These are phyloP conservation scores for Zymoseptoria brevis DNA, from an alignment of 2,329 filamentous ascomycete genomes.

Conservation along the genomic window DNA sequence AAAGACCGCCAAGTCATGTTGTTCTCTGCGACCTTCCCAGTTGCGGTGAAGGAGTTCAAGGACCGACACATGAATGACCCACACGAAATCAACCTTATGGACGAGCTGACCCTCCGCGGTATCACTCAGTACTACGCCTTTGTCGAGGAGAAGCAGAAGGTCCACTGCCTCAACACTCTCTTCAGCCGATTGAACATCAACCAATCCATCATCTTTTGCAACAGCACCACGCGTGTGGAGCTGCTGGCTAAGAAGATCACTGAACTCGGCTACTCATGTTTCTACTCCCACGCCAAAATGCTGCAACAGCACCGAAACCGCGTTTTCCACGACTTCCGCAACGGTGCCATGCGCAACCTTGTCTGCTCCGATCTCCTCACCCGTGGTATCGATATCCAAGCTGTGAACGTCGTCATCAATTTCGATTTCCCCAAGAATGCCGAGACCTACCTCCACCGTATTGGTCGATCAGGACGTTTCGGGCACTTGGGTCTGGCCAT, in stretches of 20 bases:
- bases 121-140: conserved; percentile 99
- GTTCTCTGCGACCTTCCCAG: conserved; percentile 94
- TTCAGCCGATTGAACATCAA: conserved; percentile 99
- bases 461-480: conserved; percentile 93
- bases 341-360: conserved; percentile 93
- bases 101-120: conserved; percentile 92
- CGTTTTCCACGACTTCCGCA: conserved; percentile 98
- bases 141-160: conserved; percentile 98
- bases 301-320: conserved; percentile 93
- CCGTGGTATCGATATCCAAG: conserved; percentile 98
- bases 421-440: conserved; percentile 99
- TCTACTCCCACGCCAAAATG: conserved; percentile 99
- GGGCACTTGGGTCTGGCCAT: conserved; percentile 96
- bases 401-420: conserved; percentile 99
- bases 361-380: conserved; percentile 97
- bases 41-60: conserved; percentile 95
- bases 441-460: conserved; percentile 96
- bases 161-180: conserved; percentile 96
- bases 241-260: conserved; percentile 98
- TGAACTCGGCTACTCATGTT: conserved; percentile 96
- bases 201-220: conserved; percentile 99
- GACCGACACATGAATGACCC: conserved; percentile 96
- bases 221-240: conserved; percentile 97
- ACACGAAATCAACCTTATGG: conserved; percentile 99
- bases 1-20: conserved; percentile 99